Conservation (phyloP, 176 grass and related monocot genomes). For the Eragrostis nindensis region DNA sequence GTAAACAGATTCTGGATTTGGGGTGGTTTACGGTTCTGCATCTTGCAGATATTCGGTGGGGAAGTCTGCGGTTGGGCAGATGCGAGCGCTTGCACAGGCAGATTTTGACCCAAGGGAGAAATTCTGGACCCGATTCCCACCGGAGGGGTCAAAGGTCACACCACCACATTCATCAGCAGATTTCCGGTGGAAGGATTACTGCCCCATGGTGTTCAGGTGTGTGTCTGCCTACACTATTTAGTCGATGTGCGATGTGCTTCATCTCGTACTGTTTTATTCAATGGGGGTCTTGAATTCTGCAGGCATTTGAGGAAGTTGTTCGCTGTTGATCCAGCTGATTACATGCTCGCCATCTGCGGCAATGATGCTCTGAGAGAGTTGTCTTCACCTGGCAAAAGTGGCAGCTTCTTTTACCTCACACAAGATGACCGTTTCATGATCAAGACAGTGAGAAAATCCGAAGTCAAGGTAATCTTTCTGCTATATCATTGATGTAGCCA, state of each 20-base stretch:
- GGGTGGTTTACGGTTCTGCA: slow-evolving; percentile 22
- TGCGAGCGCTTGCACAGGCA: slow-evolving; percentile 43
- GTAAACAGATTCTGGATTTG: not conserved
- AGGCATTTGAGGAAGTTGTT: slow-evolving; percentile 85
- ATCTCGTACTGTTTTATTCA: slow-evolving; percentile 26
- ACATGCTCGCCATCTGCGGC: slow-evolving; percentile 84
- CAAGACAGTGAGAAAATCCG: slow-evolving; percentile 87
- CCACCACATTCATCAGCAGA: slow-evolving; percentile 70
- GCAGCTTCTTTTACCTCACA: slow-evolving; percentile 91
- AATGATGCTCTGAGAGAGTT: slow-evolving; percentile 80
- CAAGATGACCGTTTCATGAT: slow-evolving; percentile 89
- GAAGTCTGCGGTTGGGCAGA: slow-evolving; percentile 55
- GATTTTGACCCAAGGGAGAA: slow-evolving; percentile 80
- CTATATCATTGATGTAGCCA: not conserved
- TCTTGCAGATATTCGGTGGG: slow-evolving; percentile 74
- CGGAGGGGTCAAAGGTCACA: slow-evolving; percentile 76
- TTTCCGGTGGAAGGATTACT: slow-evolving; percentile 92
- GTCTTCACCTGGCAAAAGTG: slow-evolving; percentile 86
- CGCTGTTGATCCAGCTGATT: slow-evolving; percentile 75
- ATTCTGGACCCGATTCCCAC: slow-evolving; percentile 83
- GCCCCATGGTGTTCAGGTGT: slow-evolving; percentile 85
- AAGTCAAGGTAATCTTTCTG: slow-evolving; percentile 70
- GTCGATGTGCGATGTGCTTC: not conserved
- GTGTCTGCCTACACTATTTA: not conserved
- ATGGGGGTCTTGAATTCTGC: slow-evolving; percentile 16